Base-by-base conservation (phyloP, 805 yeast genomes). In the Dipodascus geniculatus region DNA sequence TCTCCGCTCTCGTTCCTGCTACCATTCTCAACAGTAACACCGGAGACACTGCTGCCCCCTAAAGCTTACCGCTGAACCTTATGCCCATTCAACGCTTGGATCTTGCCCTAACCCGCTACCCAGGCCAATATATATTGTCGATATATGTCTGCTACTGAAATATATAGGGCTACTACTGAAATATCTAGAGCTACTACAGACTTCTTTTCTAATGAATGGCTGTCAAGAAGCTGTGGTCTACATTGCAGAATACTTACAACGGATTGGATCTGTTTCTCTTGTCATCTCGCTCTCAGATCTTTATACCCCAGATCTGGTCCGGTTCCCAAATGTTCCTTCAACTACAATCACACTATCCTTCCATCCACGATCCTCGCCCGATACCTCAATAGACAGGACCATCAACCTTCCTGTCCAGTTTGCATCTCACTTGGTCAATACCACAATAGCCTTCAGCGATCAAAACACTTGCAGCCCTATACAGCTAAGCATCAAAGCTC, bases 241-340 rank as follows among this genome's bases (percentile, higher is more conserved):
- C 42, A 53, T 58, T 51, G 63, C 65, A 1, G 68, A 65, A 52
- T 55, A 58, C 44, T 55, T 65, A 19, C 54, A 59, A 6, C 51
- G 60, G 31, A 60, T 57, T 42, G 53, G 47, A 23, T 56, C 60
- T 6, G 53, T 57, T 14, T 55, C 60, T n/a, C 48, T 56, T n/a
- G 55, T 56, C 3, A 57, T 59, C 3, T 55, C 53, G 42, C 48
- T 60, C 6, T 52, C 55, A n/a, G 53, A 33, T 9, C 49, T 44
- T n/a, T 50, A 28, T 24, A 14, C 35, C 9, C 50, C 59, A 2
- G 28, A 24, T 2, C 9, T 50, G 47, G 51, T 61, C 35, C 42
- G 52, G 8, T 58, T 61, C 48, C 48, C 51, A 6, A 47, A 50
- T 48, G 52, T 55, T n/a, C 42, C 31, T 14, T 50, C 51, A 3